A percentile compares a stretch with the other conserved stretches of the same genome.
Conservation (phyloP, 2,329 filamentous ascomycete genomes). For the Plectosphaerella plurivora region DNA sequence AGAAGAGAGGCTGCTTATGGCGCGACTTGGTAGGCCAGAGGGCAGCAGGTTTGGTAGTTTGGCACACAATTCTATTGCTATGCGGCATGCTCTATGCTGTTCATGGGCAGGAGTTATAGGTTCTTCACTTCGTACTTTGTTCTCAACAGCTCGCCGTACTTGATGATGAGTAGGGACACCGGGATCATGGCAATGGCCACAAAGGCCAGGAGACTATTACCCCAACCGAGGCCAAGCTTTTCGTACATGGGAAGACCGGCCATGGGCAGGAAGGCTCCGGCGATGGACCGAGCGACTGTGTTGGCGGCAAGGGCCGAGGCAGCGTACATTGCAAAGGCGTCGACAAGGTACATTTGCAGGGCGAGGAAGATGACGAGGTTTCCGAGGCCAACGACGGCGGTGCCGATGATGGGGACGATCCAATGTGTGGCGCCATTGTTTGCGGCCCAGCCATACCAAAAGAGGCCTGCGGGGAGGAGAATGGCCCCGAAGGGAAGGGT, state of each 20-base stretch:
- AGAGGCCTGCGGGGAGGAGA: conserved; percentile 48
- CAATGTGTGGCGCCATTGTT: conserved; percentile 44
- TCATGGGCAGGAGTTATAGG: background rate
- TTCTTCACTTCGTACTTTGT: conserved; percentile 1
- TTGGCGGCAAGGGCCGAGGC: conserved; percentile 23
- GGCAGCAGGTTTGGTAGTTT: no score
- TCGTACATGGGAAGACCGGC: conserved; percentile 46
- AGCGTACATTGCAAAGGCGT: conserved; percentile 19
- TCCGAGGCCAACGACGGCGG: conserved; percentile 47
- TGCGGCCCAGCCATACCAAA: conserved; percentile 56
- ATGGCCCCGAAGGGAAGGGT: conserved; percentile 44
- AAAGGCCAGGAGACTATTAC: conserved; percentile 40
- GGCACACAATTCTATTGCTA: no score
- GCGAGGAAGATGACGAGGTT: conserved; percentile 18
- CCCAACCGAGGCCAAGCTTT: conserved; percentile 46
- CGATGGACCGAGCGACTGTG: conserved; percentile 44
- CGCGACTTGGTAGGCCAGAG: no score
- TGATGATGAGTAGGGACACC: conserved; percentile 37
- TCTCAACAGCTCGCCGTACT: conserved; percentile 33
- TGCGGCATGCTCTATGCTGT: no score
- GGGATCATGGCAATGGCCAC: conserved; percentile 40
- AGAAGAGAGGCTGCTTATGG: no score
- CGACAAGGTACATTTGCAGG: conserved; percentile 19
- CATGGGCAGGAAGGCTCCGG: conserved; percentile 60
- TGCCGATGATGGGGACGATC: conserved; percentile 57